Conservation (phyloP, 257 asterid species). For the Buddleja alternifolia region DNA sequence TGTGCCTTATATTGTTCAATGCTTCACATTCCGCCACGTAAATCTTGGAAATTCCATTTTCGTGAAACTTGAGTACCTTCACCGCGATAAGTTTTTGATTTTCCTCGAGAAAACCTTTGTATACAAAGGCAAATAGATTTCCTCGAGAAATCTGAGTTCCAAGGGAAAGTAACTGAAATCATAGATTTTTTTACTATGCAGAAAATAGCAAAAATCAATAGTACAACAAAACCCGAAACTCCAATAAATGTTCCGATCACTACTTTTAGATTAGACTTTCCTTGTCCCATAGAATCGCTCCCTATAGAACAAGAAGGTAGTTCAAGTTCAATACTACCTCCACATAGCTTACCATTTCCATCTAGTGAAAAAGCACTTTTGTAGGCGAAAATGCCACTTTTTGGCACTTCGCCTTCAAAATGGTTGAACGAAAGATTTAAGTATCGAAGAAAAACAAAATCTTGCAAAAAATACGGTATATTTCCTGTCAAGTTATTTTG, state of each 20-base stretch:
- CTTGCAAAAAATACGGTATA: constrained; percentile 27
- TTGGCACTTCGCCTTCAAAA: constrained; percentile 45
- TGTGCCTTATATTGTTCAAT: constrained; percentile 40
- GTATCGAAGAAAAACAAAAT: constrained; percentile 32
- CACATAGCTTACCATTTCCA: constrained; percentile 42
- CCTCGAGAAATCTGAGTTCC: constrained; percentile 31
- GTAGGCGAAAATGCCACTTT: constrained; percentile 39
- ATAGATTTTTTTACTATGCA: neutral
- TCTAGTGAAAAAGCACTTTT: constrained; percentile 29
- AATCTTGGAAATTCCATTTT: constrained; percentile 38
- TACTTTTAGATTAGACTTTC: constrained; percentile 14
- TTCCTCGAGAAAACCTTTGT: constrained; percentile 9
- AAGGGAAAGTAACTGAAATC: neutral
- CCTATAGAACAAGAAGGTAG: constrained; percentile 27
- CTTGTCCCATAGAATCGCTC: neutral
- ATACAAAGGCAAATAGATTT: constrained; percentile 25
- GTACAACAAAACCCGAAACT: neutral
- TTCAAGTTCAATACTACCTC: constrained; percentile 35
- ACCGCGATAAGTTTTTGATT: constrained; percentile 21
- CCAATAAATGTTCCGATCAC: constrained; percentile 18
- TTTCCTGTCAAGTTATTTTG: constrained; percentile 21
- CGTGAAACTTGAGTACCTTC: constrained; percentile 30
- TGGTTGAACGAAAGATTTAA: constrained; percentile 47
- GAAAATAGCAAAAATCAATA: constrained; percentile 16
- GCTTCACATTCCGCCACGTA: constrained; percentile 49